Evolutionary conservation across 306 rosid species (phyloP).

Genomic region (Prunus davidiana): DNA sequence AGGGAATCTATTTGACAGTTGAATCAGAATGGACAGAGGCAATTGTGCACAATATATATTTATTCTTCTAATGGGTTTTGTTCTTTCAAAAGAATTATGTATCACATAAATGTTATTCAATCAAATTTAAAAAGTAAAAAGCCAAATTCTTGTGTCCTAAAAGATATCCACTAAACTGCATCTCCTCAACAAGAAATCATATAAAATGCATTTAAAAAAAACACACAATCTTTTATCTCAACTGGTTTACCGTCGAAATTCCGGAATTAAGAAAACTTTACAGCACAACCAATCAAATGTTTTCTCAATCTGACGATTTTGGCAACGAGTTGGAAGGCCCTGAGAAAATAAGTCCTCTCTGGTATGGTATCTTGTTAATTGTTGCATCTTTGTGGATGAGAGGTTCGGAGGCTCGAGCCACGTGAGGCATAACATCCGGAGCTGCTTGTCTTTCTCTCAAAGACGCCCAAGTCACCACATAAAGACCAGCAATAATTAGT

Average conservation of each 20-base stretch:
- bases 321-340: slow-evolving; percentile 35
- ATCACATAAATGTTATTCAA: no score
- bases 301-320: slow-evolving; percentile 53
- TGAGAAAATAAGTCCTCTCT: slow-evolving; percentile 54
- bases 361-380: slow-evolving; percentile 36
- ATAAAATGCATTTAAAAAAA: background rate
- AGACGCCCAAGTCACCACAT: slow-evolving; percentile 83
- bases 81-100: no score
- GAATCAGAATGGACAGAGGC: no score
- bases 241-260: background rate
- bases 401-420: slow-evolving; percentile 53
- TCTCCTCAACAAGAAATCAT: background rate
- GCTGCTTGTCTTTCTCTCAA: slow-evolving; percentile 50
- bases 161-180: background rate
- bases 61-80: no score
- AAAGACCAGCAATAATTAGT: slow-evolving; percentile 73
- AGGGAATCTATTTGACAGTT: no score
- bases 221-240: background rate
- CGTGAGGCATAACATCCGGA: slow-evolving; percentile 30
- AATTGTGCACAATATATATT: no score
- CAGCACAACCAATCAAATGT: slow-evolving; percentile 16
- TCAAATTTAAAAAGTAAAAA: no score
- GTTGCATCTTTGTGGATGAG: slow-evolving; percentile 45
- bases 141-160: background rate
- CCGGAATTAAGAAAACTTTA: slow-evolving; percentile 21